These are phyloP conservation scores for Ustilago trichophora DNA, from an alignment of 1,284 basidiomycete species.

Conservation along the genomic window DNA sequence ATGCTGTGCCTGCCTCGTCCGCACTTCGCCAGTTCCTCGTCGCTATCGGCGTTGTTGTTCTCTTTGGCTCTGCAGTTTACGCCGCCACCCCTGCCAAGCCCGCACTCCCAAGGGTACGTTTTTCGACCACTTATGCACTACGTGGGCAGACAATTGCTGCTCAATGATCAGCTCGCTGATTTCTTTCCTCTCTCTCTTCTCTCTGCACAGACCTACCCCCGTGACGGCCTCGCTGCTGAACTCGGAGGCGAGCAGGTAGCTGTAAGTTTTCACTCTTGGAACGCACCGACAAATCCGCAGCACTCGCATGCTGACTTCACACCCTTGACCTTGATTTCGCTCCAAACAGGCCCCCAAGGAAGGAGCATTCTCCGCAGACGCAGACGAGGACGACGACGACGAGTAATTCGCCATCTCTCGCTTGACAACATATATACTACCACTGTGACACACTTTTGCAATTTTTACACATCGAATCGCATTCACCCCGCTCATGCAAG, in stretches of 20 bases:
- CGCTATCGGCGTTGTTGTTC: conserved; percentile 45
- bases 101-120: conserved; percentile 54
- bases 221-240: conserved; percentile 61
- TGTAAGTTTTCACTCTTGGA: conserved; percentile 22
- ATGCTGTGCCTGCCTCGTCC: conserved; percentile 48
- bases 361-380: conserved; percentile 44
- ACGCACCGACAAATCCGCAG: background rate
- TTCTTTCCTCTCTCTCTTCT: too few species aligned
- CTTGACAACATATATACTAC: background rate
- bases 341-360: conserved; percentile 42
- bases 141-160: too few species aligned
- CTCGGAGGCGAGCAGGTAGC: conserved; percentile 52
- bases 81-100: conserved; percentile 52
- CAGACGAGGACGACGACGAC: conserved; percentile 48
- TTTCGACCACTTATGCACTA: too few species aligned
- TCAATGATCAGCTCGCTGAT: too few species aligned
- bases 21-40: conserved; percentile 59
- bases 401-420: conserved; percentile 12
- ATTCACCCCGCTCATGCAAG: too few species aligned
- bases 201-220: conserved; percentile 57
- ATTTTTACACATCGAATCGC: too few species aligned
- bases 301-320: background rate
- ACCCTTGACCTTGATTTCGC: background rate
- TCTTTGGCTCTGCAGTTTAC: conserved; percentile 57
- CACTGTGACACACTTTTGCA: too few species aligned